Base-by-base conservation (phyloP, 163 green algal species). In the Scenedesmus sp. region DNA sequence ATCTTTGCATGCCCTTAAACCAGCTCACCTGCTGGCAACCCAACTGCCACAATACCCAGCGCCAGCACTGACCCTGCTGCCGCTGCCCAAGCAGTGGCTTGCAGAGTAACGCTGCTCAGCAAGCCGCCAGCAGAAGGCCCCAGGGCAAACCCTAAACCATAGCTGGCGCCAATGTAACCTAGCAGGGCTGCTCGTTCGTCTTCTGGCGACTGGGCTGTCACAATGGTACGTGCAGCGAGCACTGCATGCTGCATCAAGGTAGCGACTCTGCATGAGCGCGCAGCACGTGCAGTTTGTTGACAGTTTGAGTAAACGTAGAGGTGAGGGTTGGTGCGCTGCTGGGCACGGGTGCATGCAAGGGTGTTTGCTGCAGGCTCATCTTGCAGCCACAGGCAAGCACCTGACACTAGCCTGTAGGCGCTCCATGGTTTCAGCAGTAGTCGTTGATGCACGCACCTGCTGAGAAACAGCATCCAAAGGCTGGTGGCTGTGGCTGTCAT, bases 181-280 rank as follows among this genome's bases (percentile, higher is more conserved):
- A 90, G 86, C 35, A 85, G 24, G 4, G 68, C 30, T 3, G 70
- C 86, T 20, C 86, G 72, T 16, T 90, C 86, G 35, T 51, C 42
- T 68, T n/a, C 43, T 3, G 86, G 33, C 3, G 44, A 79, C 15
- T 83, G 70, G 22, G 86, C 86, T 51, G 87, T 89, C 2, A 94
- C 90, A 22, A 93, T 92, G 51, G 88, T 91, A 10, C 93, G 89
- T 0, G 91, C 87, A 0, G 93, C 91, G 16, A 95, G 87, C 26
- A 95, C 87, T 18, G 92, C 92, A 42, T 95, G 93, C 91, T 95
- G 91, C 53, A 82, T 90, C 7, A 92, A 18, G 6, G 70, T 82
- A 22, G 68, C n/a, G 46, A 53, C 10, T 6, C 46, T 53, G 46
- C 46, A 53, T 53, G 46, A 12, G 61, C 18, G 61, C 18, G 61